These are phyloP conservation scores for Xerocomus potaroensis DNA, from an alignment of 768 basidiomycete species.

Conservation along the genomic window DNA sequence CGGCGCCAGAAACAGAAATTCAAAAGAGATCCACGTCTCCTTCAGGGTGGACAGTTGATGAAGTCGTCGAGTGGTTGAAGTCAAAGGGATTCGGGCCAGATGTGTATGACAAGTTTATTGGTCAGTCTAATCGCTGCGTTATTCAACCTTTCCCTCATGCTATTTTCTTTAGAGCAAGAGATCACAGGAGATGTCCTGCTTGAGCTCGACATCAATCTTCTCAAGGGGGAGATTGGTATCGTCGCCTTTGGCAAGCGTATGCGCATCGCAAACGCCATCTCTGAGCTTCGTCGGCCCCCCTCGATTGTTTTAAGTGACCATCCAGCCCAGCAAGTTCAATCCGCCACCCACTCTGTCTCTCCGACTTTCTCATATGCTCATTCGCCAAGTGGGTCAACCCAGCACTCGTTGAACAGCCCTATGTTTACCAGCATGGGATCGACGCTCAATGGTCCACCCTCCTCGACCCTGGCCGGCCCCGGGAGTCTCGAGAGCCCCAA, in stretches of 20 bases:
- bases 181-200: constrained; percentile 96
- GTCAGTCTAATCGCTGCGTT: constrained; percentile 39
- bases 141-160: neutral
- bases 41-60: constrained; percentile 79
- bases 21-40: constrained; percentile 43
- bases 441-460: constrained; percentile 16
- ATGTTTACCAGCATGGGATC: constrained; percentile 31
- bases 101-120: constrained; percentile 82
- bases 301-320: constrained; percentile 54
- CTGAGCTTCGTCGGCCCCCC: constrained; percentile 75
- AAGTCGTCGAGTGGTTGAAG: constrained; percentile 87
- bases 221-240: constrained; percentile 93
- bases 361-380: constrained; percentile 32
- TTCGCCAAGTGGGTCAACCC: constrained; percentile 37
- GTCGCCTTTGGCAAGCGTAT: constrained; percentile 91
- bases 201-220: constrained; percentile 85
- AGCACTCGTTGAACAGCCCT: constrained; percentile 44
- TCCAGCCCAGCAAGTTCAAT: constrained; percentile 32
- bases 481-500: constrained; percentile 33
- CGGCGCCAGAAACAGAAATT: constrained; percentile 16
- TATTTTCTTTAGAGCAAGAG: constrained; percentile 80
- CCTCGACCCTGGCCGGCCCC: constrained; percentile 20
- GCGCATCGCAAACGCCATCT: constrained; percentile 89
- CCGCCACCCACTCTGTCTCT: constrained; percentile 23
- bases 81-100: constrained; percentile 79